Evolutionary conservation across 2,329 filamentous ascomycete species (phyloP).

Genomic region (Kalmusia sp.): DNA sequence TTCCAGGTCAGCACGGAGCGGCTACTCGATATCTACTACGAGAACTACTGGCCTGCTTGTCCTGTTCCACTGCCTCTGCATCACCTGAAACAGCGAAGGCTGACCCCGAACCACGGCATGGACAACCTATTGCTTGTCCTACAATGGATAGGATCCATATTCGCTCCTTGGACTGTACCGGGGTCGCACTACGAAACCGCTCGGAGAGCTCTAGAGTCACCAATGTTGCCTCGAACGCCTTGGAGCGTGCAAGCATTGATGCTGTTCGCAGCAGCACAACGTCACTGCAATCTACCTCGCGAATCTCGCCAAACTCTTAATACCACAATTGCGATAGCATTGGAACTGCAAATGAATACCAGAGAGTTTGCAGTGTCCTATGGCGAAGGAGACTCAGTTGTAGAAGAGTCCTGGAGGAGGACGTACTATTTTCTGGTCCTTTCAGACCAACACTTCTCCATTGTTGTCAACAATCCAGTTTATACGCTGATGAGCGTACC

Average conservation of each 20-base stretch:
- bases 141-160: slow-evolving; percentile 41
- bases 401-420: slow-evolving; percentile 83
- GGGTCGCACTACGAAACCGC: slow-evolving; percentile 34
- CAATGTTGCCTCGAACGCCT: slow-evolving; percentile 27
- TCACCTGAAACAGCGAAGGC: slow-evolving; percentile 39
- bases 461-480: slow-evolving; percentile 74
- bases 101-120: slow-evolving; percentile 27
- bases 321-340: slow-evolving; percentile 71
- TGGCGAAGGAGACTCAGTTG: slow-evolving; percentile 67
- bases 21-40: slow-evolving; percentile 39
- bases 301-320: slow-evolving; percentile 70
- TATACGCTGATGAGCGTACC: slow-evolving; percentile 70
- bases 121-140: slow-evolving; percentile 32
- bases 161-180: slow-evolving; percentile 40
- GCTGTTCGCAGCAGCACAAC: slow-evolving; percentile 76
- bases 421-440: slow-evolving; percentile 87
- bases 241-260: slow-evolving; percentile 79
- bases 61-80: slow-evolving; percentile 60
- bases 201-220: slow-evolving; percentile 25
- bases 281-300: slow-evolving; percentile 78
- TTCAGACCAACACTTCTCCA: slow-evolving; percentile 80
- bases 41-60: slow-evolving; percentile 61
- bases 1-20: slow-evolving; percentile 37
- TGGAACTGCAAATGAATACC: slow-evolving; percentile 81
- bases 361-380: slow-evolving; percentile 69